Evolutionary conservation across 345 rosid species (phyloP).

Genomic region (Lumnitzera littorea): DNA sequence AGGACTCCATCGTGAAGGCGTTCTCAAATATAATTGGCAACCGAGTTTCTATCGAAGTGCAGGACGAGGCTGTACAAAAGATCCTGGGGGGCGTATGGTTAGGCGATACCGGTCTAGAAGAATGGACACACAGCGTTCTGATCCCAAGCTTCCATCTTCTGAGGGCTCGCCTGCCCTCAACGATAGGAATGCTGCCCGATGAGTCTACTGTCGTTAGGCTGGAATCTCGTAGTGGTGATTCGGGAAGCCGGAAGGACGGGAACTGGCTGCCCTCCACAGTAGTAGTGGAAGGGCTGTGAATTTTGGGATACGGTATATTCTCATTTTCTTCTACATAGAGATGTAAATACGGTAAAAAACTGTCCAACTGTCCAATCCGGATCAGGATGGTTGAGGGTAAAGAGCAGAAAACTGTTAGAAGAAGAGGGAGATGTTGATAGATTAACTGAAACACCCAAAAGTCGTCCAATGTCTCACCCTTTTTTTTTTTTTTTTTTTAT

Average conservation of each 20-base stretch:
- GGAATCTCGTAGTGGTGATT: slow-evolving; percentile 32
- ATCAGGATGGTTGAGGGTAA: slow-evolving; percentile 22
- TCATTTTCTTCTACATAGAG: slow-evolving; percentile 21
- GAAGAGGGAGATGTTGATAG: slow-evolving; percentile 29
- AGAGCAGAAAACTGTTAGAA: slow-evolving; percentile 16
- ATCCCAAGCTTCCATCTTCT: slow-evolving; percentile 58
- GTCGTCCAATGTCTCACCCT: slow-evolving; percentile 14
- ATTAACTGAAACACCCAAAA: slow-evolving; percentile 16
- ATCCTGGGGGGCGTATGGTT: slow-evolving; percentile 64
- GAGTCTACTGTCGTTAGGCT: slow-evolving; percentile 44
- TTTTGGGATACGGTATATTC: slow-evolving; percentile 6
- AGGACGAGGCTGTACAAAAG: slow-evolving; percentile 65
- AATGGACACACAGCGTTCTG: slow-evolving; percentile 70
- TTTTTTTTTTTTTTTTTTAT: too few species aligned
- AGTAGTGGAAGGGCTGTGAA: slow-evolving; percentile 40
- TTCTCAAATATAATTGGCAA: slow-evolving; percentile 29
- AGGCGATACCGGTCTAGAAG: slow-evolving; percentile 56
- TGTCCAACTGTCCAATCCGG: slow-evolving; percentile 49
- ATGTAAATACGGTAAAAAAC: slow-evolving; percentile 53
- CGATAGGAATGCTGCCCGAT: neutral
- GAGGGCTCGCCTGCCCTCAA: slow-evolving; percentile 27
- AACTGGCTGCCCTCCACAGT: slow-evolving; percentile 66
- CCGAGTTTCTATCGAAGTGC: slow-evolving; percentile 38
- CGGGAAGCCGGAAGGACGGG: slow-evolving; percentile 26
- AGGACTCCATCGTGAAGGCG: slow-evolving; percentile 37